phyloP scores from a whole-genome alignment of 1,284 basidiomycete genomes.

The Malassezia equina region DNA sequence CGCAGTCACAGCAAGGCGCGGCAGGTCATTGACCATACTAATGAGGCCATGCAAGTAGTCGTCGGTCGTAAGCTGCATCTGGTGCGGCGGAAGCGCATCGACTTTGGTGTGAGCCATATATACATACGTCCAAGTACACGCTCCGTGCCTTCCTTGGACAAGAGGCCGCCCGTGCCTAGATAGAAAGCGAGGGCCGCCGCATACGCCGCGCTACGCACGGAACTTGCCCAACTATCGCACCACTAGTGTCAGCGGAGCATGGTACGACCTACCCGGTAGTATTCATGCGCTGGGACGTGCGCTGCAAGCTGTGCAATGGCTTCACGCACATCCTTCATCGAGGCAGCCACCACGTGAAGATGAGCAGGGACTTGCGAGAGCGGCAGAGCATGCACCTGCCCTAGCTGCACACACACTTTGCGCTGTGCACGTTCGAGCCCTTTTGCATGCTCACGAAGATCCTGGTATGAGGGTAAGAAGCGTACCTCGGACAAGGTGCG shows the following conservation, averaged over 20 bases:
- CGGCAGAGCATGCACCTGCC: conserved; percentile 4
- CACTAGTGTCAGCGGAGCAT: conserved; percentile 6
- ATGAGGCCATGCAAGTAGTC: conserved; percentile 41
- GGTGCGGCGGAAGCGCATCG: not conserved
- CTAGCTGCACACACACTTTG: conserved; percentile 6
- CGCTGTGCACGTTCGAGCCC: conserved; percentile 8
- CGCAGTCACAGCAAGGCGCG: conserved; percentile 24
- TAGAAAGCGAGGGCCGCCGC: conserved; percentile 18
- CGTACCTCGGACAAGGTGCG: conserved; percentile 7
- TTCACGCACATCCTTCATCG: conserved; percentile 3
- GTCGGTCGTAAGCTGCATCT: conserved; percentile 28
- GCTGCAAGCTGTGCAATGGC: not conserved
- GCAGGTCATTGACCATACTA: conserved; percentile 35
- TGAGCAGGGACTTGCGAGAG: conserved; percentile 1
- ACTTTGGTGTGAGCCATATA: not conserved
- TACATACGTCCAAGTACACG: conserved; percentile 19
- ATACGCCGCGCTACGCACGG: conserved; percentile 15
- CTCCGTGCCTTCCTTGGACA: conserved; percentile 21
- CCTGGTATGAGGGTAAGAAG: not conserved
- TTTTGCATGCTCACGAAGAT: conserved; percentile 8
- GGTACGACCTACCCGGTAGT: conserved; percentile 15
- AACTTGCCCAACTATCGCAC: conserved; percentile 13
- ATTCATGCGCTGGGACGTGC: conserved; percentile 3
- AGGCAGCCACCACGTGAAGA: not conserved
- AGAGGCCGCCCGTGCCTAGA: conserved; percentile 20